Conservation (phyloP, 305 asterid species). For the Nicotiana rustica region DNA sequence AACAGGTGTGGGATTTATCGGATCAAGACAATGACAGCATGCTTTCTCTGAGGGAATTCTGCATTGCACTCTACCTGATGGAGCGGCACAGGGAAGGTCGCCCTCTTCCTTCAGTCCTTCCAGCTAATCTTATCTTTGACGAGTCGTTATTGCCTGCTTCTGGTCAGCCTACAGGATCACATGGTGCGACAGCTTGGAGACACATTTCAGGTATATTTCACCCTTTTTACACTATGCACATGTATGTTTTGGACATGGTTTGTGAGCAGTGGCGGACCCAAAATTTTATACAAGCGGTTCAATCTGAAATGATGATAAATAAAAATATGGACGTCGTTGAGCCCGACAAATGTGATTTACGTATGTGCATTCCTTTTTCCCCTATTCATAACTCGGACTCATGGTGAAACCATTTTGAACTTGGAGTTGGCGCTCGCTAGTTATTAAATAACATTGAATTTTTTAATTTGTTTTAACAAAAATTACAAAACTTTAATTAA, state of each 20-base stretch:
- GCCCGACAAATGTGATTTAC: too few relatives aligned
- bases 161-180: constrained; percentile 58
- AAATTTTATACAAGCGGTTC: too few relatives aligned
- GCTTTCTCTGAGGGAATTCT: constrained; percentile 92
- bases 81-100: constrained; percentile 92
- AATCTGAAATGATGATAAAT: too few relatives aligned
- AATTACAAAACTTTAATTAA: too few relatives aligned
- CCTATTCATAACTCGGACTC: too few relatives aligned
- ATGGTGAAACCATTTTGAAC: too few relatives aligned
- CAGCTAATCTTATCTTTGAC: constrained; percentile 69
- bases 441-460: too few relatives aligned
- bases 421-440: too few relatives aligned
- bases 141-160: constrained; percentile 61
- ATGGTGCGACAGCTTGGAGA: constrained; percentile 69
- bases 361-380: too few relatives aligned
- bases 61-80: constrained; percentile 94
- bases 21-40: constrained; percentile 97
- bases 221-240: constrained; percentile 16
- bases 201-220: constrained; percentile 65
- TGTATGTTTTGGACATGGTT: constrained; percentile 17
- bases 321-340: too few relatives aligned
- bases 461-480: too few relatives aligned
- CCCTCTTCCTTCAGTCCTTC: constrained; percentile 77
- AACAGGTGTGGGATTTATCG: constrained; percentile 96
- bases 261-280: not conserved